These are phyloP conservation scores for Naematelia encephala DNA, from an alignment of 768 basidiomycete genomes.

Conservation along the genomic window DNA sequence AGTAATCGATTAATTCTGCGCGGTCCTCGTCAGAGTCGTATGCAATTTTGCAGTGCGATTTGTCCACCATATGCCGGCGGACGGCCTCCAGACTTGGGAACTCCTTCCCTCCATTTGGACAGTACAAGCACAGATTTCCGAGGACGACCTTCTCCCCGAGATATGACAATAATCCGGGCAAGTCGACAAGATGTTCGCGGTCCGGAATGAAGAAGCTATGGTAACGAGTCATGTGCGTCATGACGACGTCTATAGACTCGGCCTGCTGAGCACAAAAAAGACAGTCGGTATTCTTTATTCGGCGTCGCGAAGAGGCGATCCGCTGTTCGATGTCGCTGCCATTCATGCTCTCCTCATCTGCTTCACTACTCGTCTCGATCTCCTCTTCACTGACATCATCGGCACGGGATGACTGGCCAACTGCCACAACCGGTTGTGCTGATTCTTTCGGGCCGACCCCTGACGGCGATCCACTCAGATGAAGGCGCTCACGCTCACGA, in stretches of 20 bases:
- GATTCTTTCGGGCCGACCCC: not conserved
- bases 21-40: slow-evolving; percentile 77
- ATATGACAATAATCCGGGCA: slow-evolving; percentile 74
- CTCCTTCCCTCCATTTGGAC: slow-evolving; percentile 70
- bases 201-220: slow-evolving; percentile 98
- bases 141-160: slow-evolving; percentile 90
- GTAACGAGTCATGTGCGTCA: slow-evolving; percentile 76
- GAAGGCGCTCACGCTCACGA: slow-evolving; percentile 61
- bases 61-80: slow-evolving; percentile 92
- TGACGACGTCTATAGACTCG: slow-evolving; percentile 61
- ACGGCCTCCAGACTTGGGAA: slow-evolving; percentile 82
- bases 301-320: slow-evolving; percentile 48
- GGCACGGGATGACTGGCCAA: not conserved
- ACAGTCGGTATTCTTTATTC: slow-evolving; percentile 64
- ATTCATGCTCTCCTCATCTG: slow-evolving; percentile 18
- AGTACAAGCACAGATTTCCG: slow-evolving; percentile 89
- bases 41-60: slow-evolving; percentile 88
- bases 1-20: slow-evolving; percentile 85
- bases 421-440: not conserved
- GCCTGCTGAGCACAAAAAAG: slow-evolving; percentile 73
- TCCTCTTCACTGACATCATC: not conserved
- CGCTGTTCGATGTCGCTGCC: slow-evolving; percentile 32
- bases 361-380: slow-evolving; percentile 4
- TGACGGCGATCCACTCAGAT: not conserved
- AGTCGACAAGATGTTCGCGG: slow-evolving; percentile 80